Base-by-base conservation (phyloP, 306 rosid genomes). In the Corylus americana region DNA sequence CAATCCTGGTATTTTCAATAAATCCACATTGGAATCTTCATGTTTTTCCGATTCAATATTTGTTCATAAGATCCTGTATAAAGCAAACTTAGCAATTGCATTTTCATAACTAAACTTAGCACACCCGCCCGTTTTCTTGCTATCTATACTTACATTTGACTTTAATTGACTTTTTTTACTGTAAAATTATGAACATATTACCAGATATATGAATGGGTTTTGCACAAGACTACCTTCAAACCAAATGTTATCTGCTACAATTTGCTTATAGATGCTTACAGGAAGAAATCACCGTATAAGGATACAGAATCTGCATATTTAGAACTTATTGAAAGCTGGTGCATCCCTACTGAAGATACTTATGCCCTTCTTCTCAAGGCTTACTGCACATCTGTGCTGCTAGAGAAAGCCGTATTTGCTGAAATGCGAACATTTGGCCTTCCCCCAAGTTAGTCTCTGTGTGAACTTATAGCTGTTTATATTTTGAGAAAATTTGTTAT, bases 261-360 rank as follows among this genome's bases (percentile, higher is more conserved):
- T 84, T 89, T 95, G 84, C 96, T 92, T 70, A 86, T 95, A 74
- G 98, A 95, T 29, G 97, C 97, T 67, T 91, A 90, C 71, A 94
- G 94, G 51, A 92, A 91, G 86, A 91, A 89, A 74, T 83, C 89
- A 54, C 80, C 63, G 37, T 80, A 83, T 85, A 89, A 91, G 80
- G 95, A 89, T 25, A 97, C 93, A 74, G 94, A 92, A 78, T 90
- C 95, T 45, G 85, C 84, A 18, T 94, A 94, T 85, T 86, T 94
- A 18, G 89, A 91, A 78, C 97, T 92, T 85, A 86, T 90, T 74
- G 92, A 86, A 84, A 87, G 86, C 78, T 74, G 85, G 66, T 91
- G 98, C 84, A 70, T 94, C 50, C 97, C 97, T 27, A 94, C 94
- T 8, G 97, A 94, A 80, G 97, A 94, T 82, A 92, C 95, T 55